Percentiles rank a stretch among this genome's conserved stretches.
Evolutionary conservation across 805 yeast species (phyloP).

Genomic region (Candida methanosorbosa): DNA sequence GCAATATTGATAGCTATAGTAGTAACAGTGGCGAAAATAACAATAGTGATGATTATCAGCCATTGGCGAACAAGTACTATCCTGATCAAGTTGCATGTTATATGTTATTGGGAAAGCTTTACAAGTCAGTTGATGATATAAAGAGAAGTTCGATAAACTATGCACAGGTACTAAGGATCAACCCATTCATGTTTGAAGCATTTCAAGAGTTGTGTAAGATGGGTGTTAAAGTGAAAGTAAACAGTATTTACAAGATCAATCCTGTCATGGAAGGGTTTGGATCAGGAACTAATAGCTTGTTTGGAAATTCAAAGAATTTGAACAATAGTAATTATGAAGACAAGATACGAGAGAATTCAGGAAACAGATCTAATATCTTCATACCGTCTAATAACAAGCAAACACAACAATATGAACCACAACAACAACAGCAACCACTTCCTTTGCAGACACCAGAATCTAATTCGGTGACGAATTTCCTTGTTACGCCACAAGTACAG

Average conservation of each 20-base stretch:
- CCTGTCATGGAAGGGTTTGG: background rate
- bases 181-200: constrained; percentile 85
- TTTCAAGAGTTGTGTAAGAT: constrained; percentile 63
- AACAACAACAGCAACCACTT: constrained; percentile 3
- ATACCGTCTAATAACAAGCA: too few relatives aligned
- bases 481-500: constrained; percentile 33
- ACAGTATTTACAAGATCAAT: constrained; percentile 36
- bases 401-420: constrained; percentile 2
- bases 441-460: constrained; percentile 16
- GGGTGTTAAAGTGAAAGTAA: constrained; percentile 63
- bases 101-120: constrained; percentile 63
- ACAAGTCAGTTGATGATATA: constrained; percentile 46
- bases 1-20: background rate
- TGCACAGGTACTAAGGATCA: constrained; percentile 57
- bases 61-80: constrained; percentile 7
- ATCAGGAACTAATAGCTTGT: background rate
- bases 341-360: too few relatives aligned
- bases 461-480: constrained; percentile 10
- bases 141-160: constrained; percentile 61
- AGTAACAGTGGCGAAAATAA: background rate
- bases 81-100: constrained; percentile 72
- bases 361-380: too few relatives aligned
- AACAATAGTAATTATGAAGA: background rate
- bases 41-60: constrained; percentile 1
- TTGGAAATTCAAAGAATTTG: background rate